A percentile compares a stretch with the other conserved stretches of the same genome.
These are phyloP conservation scores for Aspergillus bridgeri DNA, from an alignment of 495 filamentous ascomycete species.

Conservation along the genomic window DNA sequence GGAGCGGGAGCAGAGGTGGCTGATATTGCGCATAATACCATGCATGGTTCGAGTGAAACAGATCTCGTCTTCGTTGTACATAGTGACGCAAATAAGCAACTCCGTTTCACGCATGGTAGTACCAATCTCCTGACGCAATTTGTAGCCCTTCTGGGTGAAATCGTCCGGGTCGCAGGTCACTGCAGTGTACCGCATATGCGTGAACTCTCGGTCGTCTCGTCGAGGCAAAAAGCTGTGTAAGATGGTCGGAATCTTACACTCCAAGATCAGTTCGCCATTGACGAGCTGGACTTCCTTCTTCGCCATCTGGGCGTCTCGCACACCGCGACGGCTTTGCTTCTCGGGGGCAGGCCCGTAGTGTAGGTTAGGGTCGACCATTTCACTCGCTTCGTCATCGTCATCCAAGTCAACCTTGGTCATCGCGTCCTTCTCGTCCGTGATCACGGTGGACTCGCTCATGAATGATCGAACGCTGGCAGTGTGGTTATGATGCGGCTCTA, in stretches of 20 bases:
- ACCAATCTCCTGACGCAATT: constrained; percentile 92
- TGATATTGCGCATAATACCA: constrained; percentile 96
- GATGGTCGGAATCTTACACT: constrained; percentile 99
- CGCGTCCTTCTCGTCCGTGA: constrained; percentile 52
- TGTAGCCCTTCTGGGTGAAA: constrained; percentile 83
- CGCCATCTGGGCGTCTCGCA: constrained; percentile 78
- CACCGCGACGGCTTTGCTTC: constrained; percentile 80
- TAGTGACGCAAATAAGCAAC: constrained; percentile 95
- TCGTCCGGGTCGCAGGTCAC: constrained; percentile 98
- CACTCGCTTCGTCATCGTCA: constrained; percentile 39
- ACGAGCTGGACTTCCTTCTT: constrained; percentile 94
- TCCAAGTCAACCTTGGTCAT: constrained; percentile 44
- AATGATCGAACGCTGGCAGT: constrained; percentile 56
- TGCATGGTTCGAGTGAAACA: constrained; percentile 98
- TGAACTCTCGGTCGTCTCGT: constrained; percentile 92
- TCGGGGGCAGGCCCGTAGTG: constrained; percentile 88
- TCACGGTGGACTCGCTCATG: constrained; percentile 60
- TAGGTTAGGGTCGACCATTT: constrained; percentile 42
- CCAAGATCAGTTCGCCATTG: constrained; percentile 94
- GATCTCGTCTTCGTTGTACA: constrained; percentile 98
- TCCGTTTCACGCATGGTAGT: constrained; percentile 89
- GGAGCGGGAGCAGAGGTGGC: constrained; percentile 88
- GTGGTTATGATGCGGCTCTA: constrained; percentile 29
- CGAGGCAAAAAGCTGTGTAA: constrained; percentile 91
- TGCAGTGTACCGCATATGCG: constrained; percentile 99